A percentile compares a stretch with the other conserved stretches of the same genome.
Conservation (phyloP, 75 land plant genomes). For the Isoetes taiwanensis region DNA sequence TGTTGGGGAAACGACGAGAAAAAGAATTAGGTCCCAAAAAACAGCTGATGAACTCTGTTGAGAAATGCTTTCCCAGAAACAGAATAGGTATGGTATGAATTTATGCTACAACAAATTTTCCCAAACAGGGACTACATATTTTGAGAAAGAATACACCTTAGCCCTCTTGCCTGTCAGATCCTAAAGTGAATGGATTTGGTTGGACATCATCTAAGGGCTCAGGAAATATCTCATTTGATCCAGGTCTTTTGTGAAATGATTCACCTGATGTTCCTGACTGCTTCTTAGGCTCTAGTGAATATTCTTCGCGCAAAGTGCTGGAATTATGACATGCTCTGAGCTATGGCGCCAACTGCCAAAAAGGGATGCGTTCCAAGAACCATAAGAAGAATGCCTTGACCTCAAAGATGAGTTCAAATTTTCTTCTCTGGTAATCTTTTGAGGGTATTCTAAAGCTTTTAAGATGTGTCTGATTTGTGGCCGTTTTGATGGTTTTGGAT, state of each 20-base stretch:
- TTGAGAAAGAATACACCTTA: no score
- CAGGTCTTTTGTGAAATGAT: slow-evolving; percentile 26
- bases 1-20: no score
- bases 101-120: no score
- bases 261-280: slow-evolving; percentile 18
- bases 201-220: slow-evolving; percentile 45
- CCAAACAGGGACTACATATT: no score
- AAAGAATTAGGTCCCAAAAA: no score
- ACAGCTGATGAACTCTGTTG: no score
- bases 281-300: slow-evolving; percentile 23
- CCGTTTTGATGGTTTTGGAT: slow-evolving; percentile 65
- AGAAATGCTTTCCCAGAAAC: no score
- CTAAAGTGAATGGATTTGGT: no score
- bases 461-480: slow-evolving; percentile 72
- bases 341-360: slow-evolving; percentile 95
- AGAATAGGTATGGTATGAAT: no score
- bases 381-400: slow-evolving; percentile 66
- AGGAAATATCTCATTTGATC: slow-evolving; percentile 48
- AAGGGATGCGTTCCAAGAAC: slow-evolving; percentile 84
- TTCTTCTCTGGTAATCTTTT: slow-evolving; percentile 82
- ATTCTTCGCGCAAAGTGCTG: slow-evolving; percentile 40
- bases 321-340: slow-evolving; percentile 41
- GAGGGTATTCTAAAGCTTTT: slow-evolving; percentile 83
- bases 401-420: slow-evolving; percentile 42
- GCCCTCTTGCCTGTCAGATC: no score